phyloP scores from a whole-genome alignment of 1,284 basidiomycete species.

The Pseudozyma sp. region DNA sequence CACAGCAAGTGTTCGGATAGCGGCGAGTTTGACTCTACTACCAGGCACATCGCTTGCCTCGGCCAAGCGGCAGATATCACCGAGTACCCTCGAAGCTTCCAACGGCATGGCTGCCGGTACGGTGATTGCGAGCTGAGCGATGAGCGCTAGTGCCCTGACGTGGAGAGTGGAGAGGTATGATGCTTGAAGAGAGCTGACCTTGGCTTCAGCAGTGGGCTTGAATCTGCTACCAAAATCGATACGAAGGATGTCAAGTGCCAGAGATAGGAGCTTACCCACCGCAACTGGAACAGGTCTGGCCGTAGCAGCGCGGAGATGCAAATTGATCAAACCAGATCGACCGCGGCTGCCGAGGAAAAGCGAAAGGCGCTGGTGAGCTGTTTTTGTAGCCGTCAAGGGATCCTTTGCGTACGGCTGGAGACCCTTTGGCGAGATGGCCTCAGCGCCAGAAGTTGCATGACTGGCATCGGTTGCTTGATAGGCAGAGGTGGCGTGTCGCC shows the following conservation, averaged over 20 bases:
- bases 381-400: constrained; percentile 31
- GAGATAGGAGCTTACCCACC: constrained; percentile 72
- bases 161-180: constrained; percentile 24
- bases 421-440: constrained; percentile 10
- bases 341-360: constrained; percentile 41
- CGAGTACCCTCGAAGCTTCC: constrained; percentile 22
- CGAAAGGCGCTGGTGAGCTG: constrained; percentile 27
- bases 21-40: constrained; percentile 25
- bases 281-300: constrained; percentile 80
- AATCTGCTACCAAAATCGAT: constrained; percentile 66
- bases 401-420: constrained; percentile 29
- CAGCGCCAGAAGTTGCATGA: neutral
- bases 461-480: constrained; percentile 13
- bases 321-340: constrained; percentile 31
- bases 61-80: constrained; percentile 38
- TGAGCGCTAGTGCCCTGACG: constrained; percentile 34
- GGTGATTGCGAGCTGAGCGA: constrained; percentile 31
- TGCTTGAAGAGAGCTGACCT: constrained; percentile 39
- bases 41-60: constrained; percentile 24
- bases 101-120: constrained; percentile 36
- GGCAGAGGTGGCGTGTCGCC: constrained; percentile 37
- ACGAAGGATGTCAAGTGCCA: constrained; percentile 71
- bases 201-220: constrained; percentile 44
- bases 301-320: constrained; percentile 70
- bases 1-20: constrained; percentile 36